Evolutionary conservation across 164 flowering plant genomes (phyloP).

Genomic region (Liquidambar formosana): DNA sequence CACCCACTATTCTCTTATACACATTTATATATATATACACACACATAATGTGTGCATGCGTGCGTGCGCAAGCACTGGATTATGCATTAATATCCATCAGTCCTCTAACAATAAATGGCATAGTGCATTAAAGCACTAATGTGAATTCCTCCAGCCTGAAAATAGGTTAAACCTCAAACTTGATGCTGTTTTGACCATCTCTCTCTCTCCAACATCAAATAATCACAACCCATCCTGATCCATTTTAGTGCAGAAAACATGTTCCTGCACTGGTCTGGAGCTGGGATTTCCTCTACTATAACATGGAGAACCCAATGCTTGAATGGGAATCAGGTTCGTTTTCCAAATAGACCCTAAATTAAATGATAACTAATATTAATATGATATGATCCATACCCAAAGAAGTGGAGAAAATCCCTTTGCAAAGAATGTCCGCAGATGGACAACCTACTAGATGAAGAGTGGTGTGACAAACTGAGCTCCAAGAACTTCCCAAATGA

Average conservation of each 20-base stretch:
- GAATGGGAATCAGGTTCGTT: neutral
- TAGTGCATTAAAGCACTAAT: too few species aligned
- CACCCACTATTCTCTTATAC: too few species aligned
- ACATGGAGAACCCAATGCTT: neutral
- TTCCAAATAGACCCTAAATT: neutral
- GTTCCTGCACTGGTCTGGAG: neutral
- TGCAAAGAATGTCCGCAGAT: slow-evolving; percentile 79
- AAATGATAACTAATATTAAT: neutral
- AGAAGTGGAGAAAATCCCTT: slow-evolving; percentile 72
- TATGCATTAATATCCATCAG: too few species aligned
- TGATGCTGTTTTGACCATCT: too few species aligned
- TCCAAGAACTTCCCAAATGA: slow-evolving; percentile 97
- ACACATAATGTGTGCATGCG: too few species aligned
- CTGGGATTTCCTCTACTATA: neutral
- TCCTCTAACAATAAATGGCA: too few species aligned
- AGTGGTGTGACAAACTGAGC: slow-evolving; percentile 64
- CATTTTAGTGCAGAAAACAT: neutral
- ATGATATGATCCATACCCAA: slow-evolving; percentile 60
- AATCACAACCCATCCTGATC: neutral
- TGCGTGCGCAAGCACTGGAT: too few species aligned
- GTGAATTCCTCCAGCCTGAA: too few species aligned
- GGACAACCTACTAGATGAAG: slow-evolving; percentile 34
- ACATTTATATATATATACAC: too few species aligned
- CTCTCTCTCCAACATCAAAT: too few species aligned
- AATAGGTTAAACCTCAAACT: too few species aligned